Evolutionary conservation across 257 asterid species (phyloP).

Genomic region (Primulina eburnea): DNA sequence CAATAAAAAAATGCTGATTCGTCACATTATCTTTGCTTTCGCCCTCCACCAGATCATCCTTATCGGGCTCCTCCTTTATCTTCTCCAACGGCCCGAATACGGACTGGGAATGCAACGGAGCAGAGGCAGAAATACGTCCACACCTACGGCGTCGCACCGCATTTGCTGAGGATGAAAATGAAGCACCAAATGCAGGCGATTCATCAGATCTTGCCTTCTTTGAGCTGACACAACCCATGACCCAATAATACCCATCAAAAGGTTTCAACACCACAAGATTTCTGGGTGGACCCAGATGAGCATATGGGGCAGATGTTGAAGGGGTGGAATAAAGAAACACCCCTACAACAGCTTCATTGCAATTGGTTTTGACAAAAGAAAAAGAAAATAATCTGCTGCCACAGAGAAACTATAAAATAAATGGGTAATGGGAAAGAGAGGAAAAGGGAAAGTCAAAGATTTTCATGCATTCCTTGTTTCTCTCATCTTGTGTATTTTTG

Average conservation of each 20-base stretch:
- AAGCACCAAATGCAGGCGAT: conserved; percentile 33
- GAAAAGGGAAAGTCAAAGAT: conserved; percentile 30
- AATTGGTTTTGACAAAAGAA: conserved; percentile 18
- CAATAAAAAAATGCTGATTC: conserved; percentile 11
- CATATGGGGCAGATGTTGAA: conserved; percentile 35
- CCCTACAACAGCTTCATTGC: conserved; percentile 40
- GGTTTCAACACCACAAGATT: conserved; percentile 28
- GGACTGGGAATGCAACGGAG: conserved; percentile 27
- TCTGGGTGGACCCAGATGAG: conserved; percentile 38
- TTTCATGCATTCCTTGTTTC: conserved; percentile 15
- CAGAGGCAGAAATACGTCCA: conserved; percentile 25
- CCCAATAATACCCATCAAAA: conserved; percentile 70
- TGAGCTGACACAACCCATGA: conserved; percentile 94
- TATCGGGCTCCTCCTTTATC: conserved; percentile 77
- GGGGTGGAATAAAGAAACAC: conserved; percentile 26
- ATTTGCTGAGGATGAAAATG: conserved; percentile 20
- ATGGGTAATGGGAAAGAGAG: conserved; percentile 22
- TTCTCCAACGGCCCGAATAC: conserved; percentile 65
- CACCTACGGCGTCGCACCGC: conserved; percentile 24
- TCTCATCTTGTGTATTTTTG: conserved; percentile 15
- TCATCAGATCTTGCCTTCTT: conserved; percentile 46
- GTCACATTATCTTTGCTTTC: conserved; percentile 36
- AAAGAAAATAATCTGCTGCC: conserved; percentile 1
- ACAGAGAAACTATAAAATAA: conserved; percentile 19
- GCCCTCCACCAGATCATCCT: conserved; percentile 52